phyloP scores from a whole-genome alignment of 1,284 basidiomycete species.

The Xerocomus minutiporus region DNA sequence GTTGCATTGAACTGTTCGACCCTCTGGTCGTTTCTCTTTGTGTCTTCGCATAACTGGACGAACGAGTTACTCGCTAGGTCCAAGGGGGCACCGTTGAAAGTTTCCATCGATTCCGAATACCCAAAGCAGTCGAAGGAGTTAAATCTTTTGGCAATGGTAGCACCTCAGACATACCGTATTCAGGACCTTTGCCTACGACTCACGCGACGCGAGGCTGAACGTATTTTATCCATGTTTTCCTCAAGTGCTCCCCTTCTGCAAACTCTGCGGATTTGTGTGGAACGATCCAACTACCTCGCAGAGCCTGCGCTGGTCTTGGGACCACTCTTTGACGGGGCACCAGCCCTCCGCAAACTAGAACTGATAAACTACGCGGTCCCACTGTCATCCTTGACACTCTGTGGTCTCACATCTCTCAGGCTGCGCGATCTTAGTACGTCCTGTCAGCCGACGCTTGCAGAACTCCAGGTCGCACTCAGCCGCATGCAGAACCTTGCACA shows the following conservation, averaged over 20 bases:
- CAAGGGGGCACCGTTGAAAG: constrained; percentile 30
- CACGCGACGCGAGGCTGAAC: constrained; percentile 6
- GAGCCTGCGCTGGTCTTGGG: constrained; percentile 15
- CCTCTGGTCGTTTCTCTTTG: constrained; percentile 35
- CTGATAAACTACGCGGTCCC: constrained; percentile 27
- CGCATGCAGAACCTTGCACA: constrained; percentile 30
- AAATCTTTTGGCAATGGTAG: constrained; percentile 19
- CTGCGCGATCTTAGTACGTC: constrained; percentile 22
- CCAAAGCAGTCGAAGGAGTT: constrained; percentile 13
- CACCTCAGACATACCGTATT: constrained; percentile 20
- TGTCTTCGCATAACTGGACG: constrained; percentile 27
- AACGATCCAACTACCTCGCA: constrained; percentile 4
- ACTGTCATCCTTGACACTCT: constrained; percentile 28
- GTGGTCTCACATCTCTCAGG: constrained; percentile 29
- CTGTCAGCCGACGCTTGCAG: constrained; percentile 21
- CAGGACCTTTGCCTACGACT: constrained; percentile 19
- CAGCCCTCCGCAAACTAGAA: constrained; percentile 30
- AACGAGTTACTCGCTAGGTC: constrained; percentile 37
- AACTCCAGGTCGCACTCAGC: constrained; percentile 27
- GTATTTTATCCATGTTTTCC: constrained; percentile 14
- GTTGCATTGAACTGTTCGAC: constrained; percentile 32
- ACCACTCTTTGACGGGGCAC: constrained; percentile 24
- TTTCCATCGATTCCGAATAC: constrained; percentile 21
- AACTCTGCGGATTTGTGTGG: constrained; percentile 14
- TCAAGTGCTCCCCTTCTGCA: constrained; percentile 19